phyloP scores from a whole-genome alignment of 305 asterid species.

The Ajuga reptans region DNA sequence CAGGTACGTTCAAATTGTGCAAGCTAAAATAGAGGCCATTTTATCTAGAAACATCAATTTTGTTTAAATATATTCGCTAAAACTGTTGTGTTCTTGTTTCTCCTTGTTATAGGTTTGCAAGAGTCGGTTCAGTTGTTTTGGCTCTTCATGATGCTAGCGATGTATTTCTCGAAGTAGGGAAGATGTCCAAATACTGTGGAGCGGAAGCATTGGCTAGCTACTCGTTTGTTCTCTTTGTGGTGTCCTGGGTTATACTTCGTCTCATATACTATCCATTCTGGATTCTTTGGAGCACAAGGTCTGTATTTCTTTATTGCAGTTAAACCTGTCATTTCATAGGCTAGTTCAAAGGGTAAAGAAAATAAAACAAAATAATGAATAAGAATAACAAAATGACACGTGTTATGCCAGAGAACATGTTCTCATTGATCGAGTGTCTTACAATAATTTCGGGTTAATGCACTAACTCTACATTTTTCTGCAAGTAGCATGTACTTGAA shows the following conservation, averaged over 20 bases:
- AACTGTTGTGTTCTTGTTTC: background rate
- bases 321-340: background rate
- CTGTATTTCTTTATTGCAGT: background rate
- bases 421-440: background rate
- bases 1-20: conserved; percentile 47
- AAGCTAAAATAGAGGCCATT: background rate
- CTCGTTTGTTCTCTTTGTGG: conserved; percentile 71
- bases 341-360: background rate
- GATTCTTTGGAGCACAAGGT: conserved; percentile 99
- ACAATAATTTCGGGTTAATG: background rate
- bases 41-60: background rate
- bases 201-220: conserved; percentile 78
- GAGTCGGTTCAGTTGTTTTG: conserved; percentile 78
- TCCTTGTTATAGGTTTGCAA: conserved; percentile 67
- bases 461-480: background rate
- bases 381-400: background rate
- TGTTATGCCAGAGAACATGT: background rate
- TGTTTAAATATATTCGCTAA: background rate
- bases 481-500: background rate
- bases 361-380: background rate
- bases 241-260: conserved; percentile 92
- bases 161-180: conserved; percentile 87
- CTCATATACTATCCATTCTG: conserved; percentile 88
- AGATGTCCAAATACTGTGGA: conserved; percentile 96
- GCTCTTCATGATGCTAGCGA: conserved; percentile 99